Evolutionary conservation across 2,329 filamentous ascomycete genomes (phyloP).

Genomic region (Pseudogymnoascus sp.): DNA sequence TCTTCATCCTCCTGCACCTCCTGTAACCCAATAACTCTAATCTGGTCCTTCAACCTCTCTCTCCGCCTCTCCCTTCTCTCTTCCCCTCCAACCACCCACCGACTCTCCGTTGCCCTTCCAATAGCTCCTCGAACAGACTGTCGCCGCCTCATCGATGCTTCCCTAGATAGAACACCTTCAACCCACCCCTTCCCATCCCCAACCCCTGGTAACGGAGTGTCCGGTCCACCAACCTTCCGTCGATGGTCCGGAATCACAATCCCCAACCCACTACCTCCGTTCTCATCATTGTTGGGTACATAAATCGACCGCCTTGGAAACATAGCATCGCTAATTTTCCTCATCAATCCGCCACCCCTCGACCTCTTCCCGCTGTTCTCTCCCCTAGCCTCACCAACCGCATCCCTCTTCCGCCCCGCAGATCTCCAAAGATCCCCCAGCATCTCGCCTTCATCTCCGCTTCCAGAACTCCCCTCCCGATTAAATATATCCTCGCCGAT

Average conservation of each 20-base stretch:
- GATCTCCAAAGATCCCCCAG: neutral
- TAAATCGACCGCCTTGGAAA: neutral
- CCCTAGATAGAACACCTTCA: neutral
- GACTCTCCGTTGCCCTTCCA: neutral
- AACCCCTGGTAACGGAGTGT: neutral
- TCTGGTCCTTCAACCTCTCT: neutral
- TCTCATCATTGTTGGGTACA: neutral
- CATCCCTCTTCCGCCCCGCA: neutral
- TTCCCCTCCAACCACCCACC: neutral
- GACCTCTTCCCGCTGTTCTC: neutral
- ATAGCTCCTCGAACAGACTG: neutral
- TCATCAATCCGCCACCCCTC: neutral
- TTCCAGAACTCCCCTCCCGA: neutral
- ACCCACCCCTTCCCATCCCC: neutral
- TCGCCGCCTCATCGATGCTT: neutral
- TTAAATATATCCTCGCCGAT: neutral
- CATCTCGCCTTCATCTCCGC: neutral
- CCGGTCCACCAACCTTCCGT: neutral
- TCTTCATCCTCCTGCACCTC: neutral
- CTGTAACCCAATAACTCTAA: neutral
- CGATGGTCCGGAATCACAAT: slow-evolving; percentile 4
- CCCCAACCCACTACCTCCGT: neutral
- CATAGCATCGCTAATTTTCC: neutral
- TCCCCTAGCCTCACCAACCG: neutral
- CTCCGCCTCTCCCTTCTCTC: neutral